phyloP scores from a whole-genome alignment of 139 green algal genomes.

The Coelastrella sp. region DNA sequence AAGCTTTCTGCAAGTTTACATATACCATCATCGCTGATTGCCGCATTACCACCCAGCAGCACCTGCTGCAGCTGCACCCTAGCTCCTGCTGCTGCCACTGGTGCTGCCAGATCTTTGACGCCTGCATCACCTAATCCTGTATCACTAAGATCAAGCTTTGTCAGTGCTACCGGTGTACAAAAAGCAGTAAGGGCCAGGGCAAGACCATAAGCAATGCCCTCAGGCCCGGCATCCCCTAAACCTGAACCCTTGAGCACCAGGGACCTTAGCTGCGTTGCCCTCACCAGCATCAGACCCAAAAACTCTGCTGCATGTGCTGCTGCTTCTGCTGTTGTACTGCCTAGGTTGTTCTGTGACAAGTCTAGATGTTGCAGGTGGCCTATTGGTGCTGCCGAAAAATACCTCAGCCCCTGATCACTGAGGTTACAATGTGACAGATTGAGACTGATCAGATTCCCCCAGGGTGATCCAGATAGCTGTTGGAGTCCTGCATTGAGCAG shows the following conservation, averaged over 20 bases:
- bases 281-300: constrained; percentile 10
- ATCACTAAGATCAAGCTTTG: background rate
- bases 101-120: constrained; percentile 1
- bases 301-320: background rate
- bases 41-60: constrained; percentile 16
- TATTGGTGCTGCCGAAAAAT: background rate
- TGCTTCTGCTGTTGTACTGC: background rate
- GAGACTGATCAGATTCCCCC: too few relatives aligned
- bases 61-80: constrained; percentile 4
- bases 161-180: background rate
- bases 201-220: too few relatives aligned
- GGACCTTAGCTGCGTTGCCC: background rate
- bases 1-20: background rate
- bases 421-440: background rate
- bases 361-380: constrained; percentile 22
- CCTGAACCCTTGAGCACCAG: background rate
- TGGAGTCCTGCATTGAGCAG: too few relatives aligned
- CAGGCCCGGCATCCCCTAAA: too few relatives aligned
- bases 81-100: background rate
- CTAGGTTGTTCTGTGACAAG: constrained; percentile 9
- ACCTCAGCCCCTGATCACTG: background rate
- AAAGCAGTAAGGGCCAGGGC: background rate
- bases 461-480: too few relatives aligned
- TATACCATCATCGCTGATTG: background rate
- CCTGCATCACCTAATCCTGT: background rate